A percentile compares a stretch with the other conserved stretches of the same genome.
Evolutionary conservation across 768 basidiomycete species (phyloP).

Genomic region (Calocybe indica): DNA sequence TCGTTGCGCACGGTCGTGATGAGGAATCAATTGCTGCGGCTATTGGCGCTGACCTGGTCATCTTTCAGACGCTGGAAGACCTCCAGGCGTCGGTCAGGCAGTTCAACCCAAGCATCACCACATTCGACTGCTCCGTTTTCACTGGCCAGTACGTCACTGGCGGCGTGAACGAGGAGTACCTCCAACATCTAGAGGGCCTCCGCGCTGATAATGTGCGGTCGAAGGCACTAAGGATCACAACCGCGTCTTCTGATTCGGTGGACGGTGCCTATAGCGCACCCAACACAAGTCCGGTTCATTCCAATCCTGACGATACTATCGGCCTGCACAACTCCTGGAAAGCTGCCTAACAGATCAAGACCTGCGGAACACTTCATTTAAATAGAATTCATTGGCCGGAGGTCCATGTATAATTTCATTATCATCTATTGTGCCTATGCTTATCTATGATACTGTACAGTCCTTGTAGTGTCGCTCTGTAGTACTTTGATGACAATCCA

Average conservation of each 20-base stretch:
- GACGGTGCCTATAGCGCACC: constrained; percentile 17
- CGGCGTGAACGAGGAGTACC: constrained; percentile 79
- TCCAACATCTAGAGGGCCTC: constrained; percentile 65
- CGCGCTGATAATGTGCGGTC: constrained; percentile 79
- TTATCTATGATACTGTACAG: not conserved
- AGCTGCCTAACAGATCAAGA: constrained; percentile 9
- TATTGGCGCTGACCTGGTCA: constrained; percentile 93
- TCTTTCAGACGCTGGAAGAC: constrained; percentile 91
- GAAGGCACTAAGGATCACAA: constrained; percentile 29
- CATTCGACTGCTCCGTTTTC: constrained; percentile 97
- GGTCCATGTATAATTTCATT: constrained; percentile 3
- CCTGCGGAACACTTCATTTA: constrained; percentile 6
- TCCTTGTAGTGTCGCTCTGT: not conserved
- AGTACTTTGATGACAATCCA: not conserved
- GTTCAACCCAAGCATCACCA: constrained; percentile 68
- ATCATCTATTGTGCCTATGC: not conserved
- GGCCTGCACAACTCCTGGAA: constrained; percentile 76
- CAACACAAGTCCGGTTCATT: constrained; percentile 31
- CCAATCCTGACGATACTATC: constrained; percentile 59
- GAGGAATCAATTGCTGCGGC: constrained; percentile 64
- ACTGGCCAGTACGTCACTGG: constrained; percentile 97
- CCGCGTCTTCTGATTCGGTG: constrained; percentile 3
- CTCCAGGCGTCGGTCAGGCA: constrained; percentile 81
- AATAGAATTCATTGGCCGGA: constrained; percentile 7
- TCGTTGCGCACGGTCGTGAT: constrained; percentile 80